phyloP scores from a whole-genome alignment of 805 yeast genomes.

The Metschnikowia shivogae region DNA sequence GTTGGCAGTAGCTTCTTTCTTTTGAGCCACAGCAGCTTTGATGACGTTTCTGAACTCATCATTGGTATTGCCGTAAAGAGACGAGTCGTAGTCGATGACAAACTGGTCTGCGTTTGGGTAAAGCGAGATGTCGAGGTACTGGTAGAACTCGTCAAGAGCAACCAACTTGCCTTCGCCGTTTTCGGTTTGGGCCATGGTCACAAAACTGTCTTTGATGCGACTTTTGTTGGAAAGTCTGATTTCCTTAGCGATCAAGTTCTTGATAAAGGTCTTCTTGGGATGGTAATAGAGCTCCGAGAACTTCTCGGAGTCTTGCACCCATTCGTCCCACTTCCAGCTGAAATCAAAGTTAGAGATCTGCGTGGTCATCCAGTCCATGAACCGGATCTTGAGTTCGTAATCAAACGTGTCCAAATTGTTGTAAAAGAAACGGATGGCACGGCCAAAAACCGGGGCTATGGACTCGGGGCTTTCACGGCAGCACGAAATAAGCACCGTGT shows the following conservation, averaged over 20 bases:
- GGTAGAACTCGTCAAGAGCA: slow-evolving; percentile 34
- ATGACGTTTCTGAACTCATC: slow-evolving; percentile 26
- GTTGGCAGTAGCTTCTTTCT: slow-evolving; percentile 20
- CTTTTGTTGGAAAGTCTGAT: slow-evolving; percentile 73
- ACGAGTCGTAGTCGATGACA: slow-evolving; percentile 32
- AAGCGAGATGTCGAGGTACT: slow-evolving; percentile 36
- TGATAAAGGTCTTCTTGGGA: slow-evolving; percentile 70
- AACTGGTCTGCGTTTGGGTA: slow-evolving; percentile 27
- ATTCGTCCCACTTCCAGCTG: slow-evolving; percentile 97
- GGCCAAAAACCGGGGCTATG: slow-evolving; percentile 91
- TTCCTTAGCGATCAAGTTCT: slow-evolving; percentile 78
- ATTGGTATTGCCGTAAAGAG: slow-evolving; percentile 28
- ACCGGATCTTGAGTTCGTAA: slow-evolving; percentile 65
- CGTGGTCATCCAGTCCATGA: slow-evolving; percentile 85
- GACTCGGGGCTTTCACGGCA: slow-evolving; percentile 69
- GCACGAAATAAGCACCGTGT: slow-evolving; percentile 79
- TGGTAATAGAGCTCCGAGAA: slow-evolving; percentile 50
- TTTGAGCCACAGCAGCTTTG: slow-evolving; percentile 22
- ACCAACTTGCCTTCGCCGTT: slow-evolving; percentile 17
- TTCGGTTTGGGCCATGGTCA: slow-evolving; percentile 26
- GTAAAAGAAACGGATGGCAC: slow-evolving; percentile 79
- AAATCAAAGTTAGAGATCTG: slow-evolving; percentile 92
- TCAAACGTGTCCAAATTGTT: slow-evolving; percentile 63
- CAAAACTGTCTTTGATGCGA: slow-evolving; percentile 66
- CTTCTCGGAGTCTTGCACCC: slow-evolving; percentile 61